Conservation (phyloP, 768 basidiomycete species). For the Rossbeevera mucosa region DNA sequence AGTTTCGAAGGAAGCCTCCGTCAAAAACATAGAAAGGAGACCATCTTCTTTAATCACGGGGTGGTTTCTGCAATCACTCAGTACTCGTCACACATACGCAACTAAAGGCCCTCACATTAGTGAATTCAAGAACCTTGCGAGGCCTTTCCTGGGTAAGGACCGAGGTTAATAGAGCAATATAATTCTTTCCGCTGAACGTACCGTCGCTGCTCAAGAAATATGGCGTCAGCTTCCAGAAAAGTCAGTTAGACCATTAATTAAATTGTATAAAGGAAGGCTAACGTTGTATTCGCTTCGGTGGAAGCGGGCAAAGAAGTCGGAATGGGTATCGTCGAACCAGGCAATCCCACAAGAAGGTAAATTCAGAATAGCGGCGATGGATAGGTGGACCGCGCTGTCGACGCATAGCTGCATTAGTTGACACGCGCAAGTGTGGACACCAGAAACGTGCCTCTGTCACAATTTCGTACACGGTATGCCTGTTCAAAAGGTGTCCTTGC, state of each 20-base stretch:
- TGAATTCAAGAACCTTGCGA: slow-evolving; percentile 75
- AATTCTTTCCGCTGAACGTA: slow-evolving; percentile 24
- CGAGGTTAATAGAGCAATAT: not conserved
- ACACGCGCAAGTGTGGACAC: slow-evolving; percentile 2
- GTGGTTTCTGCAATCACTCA: slow-evolving; percentile 63
- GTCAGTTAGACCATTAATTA: slow-evolving; percentile 4
- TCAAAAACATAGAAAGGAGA: slow-evolving; percentile 73
- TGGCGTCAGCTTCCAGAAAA: slow-evolving; percentile 63
- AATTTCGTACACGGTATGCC: slow-evolving; percentile 83
- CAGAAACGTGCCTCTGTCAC: slow-evolving; percentile 60
- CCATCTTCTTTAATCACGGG: slow-evolving; percentile 89
- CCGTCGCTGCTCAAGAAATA: slow-evolving; percentile 89
- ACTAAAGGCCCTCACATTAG: slow-evolving; percentile 52
- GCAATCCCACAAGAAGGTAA: slow-evolving; percentile 85
- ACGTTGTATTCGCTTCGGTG: slow-evolving; percentile 92
- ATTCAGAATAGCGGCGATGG: slow-evolving; percentile 88
- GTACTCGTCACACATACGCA: not conserved
- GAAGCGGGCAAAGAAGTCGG: slow-evolving; percentile 79
- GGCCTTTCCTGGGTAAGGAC: slow-evolving; percentile 56
- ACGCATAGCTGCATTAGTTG: slow-evolving; percentile 9
- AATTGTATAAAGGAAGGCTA: slow-evolving; percentile 29
- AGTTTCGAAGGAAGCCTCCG: slow-evolving; percentile 76
- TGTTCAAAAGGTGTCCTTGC: slow-evolving; percentile 87
- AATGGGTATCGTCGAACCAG: slow-evolving; percentile 88
- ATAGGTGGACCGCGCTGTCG: slow-evolving; percentile 63